A percentile compares a stretch with the other conserved stretches of the same genome.
Evolutionary conservation across 768 basidiomycete species (phyloP).

Genomic region (Lactarius indigo): DNA sequence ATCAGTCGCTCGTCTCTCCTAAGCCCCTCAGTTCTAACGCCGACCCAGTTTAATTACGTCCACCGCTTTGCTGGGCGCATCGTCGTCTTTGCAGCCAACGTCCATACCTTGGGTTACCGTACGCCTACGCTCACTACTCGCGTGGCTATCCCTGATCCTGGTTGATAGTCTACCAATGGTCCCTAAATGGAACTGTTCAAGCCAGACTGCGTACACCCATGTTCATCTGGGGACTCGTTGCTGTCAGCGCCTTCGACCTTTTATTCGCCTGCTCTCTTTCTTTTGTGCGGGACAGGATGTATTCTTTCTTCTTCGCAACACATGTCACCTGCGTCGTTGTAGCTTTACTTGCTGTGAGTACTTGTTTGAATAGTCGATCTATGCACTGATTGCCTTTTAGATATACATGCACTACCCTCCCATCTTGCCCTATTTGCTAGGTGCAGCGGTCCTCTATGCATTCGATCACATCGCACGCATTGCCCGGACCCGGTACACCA

Average conservation of each 20-base stretch:
- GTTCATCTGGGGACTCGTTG: slow-evolving; percentile 33
- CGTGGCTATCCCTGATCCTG: not conserved
- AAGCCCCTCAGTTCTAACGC: not conserved
- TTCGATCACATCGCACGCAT: slow-evolving; percentile 47
- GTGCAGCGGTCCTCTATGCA: slow-evolving; percentile 39
- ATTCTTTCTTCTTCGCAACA: slow-evolving; percentile 42
- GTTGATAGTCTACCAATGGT: slow-evolving; percentile 14
- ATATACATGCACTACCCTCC: slow-evolving; percentile 18
- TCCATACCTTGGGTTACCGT: slow-evolving; percentile 44
- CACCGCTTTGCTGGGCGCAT: slow-evolving; percentile 52
- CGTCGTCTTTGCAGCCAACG: slow-evolving; percentile 39
- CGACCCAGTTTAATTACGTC: slow-evolving; percentile 46
- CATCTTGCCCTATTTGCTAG: slow-evolving; percentile 41
- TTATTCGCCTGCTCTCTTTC: slow-evolving; percentile 41
- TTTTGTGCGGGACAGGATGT: slow-evolving; percentile 40
- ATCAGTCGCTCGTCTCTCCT: not conserved
- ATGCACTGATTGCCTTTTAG: slow-evolving; percentile 18
- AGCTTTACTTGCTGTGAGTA: slow-evolving; percentile 35
- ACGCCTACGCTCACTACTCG: slow-evolving; percentile 18
- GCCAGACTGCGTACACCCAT: not conserved
- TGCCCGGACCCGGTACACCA: slow-evolving; percentile 43
- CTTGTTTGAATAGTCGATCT: not conserved
- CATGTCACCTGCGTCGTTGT: slow-evolving; percentile 44
- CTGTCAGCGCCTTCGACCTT: slow-evolving; percentile 35
- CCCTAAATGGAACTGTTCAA: not conserved